phyloP scores from a whole-genome alignment of 768 basidiomycete genomes.

The Phylloporus rhodoxanthus region DNA sequence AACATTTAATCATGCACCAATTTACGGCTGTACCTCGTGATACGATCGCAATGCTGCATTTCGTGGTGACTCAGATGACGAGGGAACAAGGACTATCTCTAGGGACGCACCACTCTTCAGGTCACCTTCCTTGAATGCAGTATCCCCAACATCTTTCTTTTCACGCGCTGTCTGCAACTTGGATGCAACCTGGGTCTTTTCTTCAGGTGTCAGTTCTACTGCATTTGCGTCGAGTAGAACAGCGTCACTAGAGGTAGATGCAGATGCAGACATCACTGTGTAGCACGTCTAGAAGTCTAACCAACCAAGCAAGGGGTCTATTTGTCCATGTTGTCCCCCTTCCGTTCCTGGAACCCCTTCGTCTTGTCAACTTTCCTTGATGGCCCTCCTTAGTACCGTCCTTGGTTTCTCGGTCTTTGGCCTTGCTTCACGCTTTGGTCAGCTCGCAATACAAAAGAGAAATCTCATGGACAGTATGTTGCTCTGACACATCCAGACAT shows the following conservation, averaged over 20 bases:
- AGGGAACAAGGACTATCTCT: background rate
- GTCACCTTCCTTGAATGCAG: constrained; percentile 64
- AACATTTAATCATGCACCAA: background rate
- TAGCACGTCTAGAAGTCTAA: background rate
- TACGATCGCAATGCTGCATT: constrained; percentile 60
- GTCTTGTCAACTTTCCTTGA: constrained; percentile 30
- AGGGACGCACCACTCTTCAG: constrained; percentile 47
- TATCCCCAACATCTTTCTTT: constrained; percentile 63
- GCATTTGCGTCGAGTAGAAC: constrained; percentile 19
- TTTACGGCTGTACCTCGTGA: constrained; percentile 51
- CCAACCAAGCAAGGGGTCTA: constrained; percentile 7
- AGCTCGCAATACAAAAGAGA: constrained; percentile 79
- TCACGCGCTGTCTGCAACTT: constrained; percentile 60
- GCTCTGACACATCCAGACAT: background rate
- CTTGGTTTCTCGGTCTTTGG: constrained; percentile 79
- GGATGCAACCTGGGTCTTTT: constrained; percentile 29
- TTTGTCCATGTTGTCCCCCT: constrained; percentile 29
- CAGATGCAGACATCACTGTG: constrained; percentile 14
- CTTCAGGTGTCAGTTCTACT: constrained; percentile 13
- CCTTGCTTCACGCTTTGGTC: constrained; percentile 76
- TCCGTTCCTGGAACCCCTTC: too few relatives aligned
- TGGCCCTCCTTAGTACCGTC: constrained; percentile 64
- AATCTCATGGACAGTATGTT: constrained; percentile 75
- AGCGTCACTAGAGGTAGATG: constrained; percentile 4
- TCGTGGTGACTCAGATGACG: background rate